Base-by-base conservation (phyloP, 108 stramenopile genomes). In the Nitzschia putrida region DNA sequence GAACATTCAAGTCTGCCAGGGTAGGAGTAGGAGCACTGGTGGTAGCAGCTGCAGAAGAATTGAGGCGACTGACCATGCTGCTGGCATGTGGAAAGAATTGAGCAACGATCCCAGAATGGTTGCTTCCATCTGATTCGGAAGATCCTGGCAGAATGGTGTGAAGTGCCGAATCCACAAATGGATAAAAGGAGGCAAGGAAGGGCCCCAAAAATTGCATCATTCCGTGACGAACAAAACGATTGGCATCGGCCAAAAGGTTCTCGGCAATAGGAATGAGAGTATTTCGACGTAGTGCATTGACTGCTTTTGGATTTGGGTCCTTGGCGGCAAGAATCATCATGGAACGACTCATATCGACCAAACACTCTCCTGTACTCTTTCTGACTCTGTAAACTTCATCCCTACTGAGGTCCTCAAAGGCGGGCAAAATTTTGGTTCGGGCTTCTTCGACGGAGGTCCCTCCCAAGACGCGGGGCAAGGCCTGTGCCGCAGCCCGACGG, bases 361-460 rank as follows among this genome's bases (percentile, higher is more conserved):
- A 68, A 70, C 92, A 93, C 66, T 93, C 92, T 3, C 92, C 89
- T 34, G 85, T 87, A 22, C 85, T 85, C 66, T 93, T 93, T 16
- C 92, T 57, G 14, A 99, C 97, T 29, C 97, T 72, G 56, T 94
- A 96, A 60, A 96, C 89, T 53, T 97, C 96, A 81, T 99, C 99
- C 38, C 76, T 80, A 52, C 89, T 90, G 24, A 99, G 83, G 8
- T 74, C 50, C 22, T 89, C 79, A 80, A 95, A 99, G 13, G 94
- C 94, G 8, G 99, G 97, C 23, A 99, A 60, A 10, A 99, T 84
- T 24, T 92, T 64, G 18, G 69, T 66, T 55, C 66, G 66, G 2
- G 90, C 88, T 45, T 88, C 91, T 16, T 93, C 87, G 18, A 92
- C 79, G n/a, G 88, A 79, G 1, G 88, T 91, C 14, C 94, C 92